Evolutionary conservation across 768 basidiomycete species (phyloP), one percentile per base, ranked within the genome.

Genomic region (Xerocomus brunneocitrinus): DNA sequence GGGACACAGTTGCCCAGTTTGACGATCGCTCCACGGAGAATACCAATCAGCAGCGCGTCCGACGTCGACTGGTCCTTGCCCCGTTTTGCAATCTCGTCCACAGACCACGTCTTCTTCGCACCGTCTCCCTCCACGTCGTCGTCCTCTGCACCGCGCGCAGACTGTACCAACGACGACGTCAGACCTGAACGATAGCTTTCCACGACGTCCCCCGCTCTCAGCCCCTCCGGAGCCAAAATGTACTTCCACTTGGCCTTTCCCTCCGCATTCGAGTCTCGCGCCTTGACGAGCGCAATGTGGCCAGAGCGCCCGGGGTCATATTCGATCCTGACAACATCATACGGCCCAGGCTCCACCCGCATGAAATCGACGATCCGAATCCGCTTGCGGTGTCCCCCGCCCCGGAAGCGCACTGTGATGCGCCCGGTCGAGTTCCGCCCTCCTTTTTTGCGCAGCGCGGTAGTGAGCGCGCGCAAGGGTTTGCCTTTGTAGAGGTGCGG

Each of bases 301-400:
- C 91, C 92, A 34, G 86, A 89, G 41, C 97, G 80, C 4, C 89
- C 89, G 0, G 97, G 97, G 74, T 98, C 97, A 65, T 95, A 99
- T 73, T 98, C 97, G 59, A 99, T 91, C 44, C 97, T 81, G 4
- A 95, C 80, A 42, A 98, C 93, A 60, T 95, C 90, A 63, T 91
- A 89, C 34, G 85, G 73, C 8, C 95, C 95, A 1, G 82, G 76
- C 54, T 85, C 84, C n/a, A 73, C 71, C 50, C 97, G 81, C 68
- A 76, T 72, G 64, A 95, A 98, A 71, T 99, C 97, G 50, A 99
- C 72, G 36, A 83, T 77, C 30, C 97, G 85, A 55, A 95, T 83
- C 32, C 97, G 83, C 54, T 85, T 84, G 55, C 80, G 82, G 74
- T 95, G 94, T 0, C 97, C 97, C 6, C 97, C 97, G 12, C 97